Conservation (phyloP, 495 filamentous ascomycete species). For the Pyrenula aspistea region DNA sequence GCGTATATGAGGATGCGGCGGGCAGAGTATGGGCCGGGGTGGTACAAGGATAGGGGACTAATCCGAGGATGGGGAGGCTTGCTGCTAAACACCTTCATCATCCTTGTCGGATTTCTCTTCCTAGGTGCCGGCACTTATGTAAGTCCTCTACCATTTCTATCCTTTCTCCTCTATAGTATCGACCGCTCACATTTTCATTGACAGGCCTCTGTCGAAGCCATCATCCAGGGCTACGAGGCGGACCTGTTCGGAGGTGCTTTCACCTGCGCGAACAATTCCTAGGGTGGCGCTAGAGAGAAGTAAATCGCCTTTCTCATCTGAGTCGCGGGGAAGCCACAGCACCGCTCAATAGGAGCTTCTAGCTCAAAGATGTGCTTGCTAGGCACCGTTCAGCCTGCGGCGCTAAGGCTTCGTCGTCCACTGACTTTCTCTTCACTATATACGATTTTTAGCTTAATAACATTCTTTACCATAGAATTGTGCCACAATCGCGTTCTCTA, state of each 20-base stretch:
- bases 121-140: conserved; percentile 69
- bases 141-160: conserved; percentile 19
- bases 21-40: conserved; percentile 50
- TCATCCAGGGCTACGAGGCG: conserved; percentile 44
- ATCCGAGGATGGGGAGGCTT: conserved; percentile 50
- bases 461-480: too few species aligned
- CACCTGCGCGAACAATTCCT: conserved; percentile 45
- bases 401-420: too few species aligned
- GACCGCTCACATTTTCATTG: conserved; percentile 1
- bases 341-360: too few species aligned
- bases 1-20: conserved; percentile 75
- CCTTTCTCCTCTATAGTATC: too few species aligned
- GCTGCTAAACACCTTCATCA: conserved; percentile 55
- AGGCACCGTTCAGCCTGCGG: too few species aligned
- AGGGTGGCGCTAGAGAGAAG: too few species aligned
- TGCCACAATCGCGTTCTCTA: too few species aligned
- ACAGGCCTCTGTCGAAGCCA: conserved; percentile 48
- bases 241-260: conserved; percentile 47
- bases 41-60: conserved; percentile 41
- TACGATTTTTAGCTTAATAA: too few species aligned
- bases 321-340: too few species aligned
- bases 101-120: conserved; percentile 63
- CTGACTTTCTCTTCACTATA: too few species aligned
- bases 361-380: too few species aligned
- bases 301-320: too few species aligned